These are phyloP conservation scores for Ammopiptanthus mongolicus DNA, from an alignment of 306 rosid species.

Conservation along the genomic window DNA sequence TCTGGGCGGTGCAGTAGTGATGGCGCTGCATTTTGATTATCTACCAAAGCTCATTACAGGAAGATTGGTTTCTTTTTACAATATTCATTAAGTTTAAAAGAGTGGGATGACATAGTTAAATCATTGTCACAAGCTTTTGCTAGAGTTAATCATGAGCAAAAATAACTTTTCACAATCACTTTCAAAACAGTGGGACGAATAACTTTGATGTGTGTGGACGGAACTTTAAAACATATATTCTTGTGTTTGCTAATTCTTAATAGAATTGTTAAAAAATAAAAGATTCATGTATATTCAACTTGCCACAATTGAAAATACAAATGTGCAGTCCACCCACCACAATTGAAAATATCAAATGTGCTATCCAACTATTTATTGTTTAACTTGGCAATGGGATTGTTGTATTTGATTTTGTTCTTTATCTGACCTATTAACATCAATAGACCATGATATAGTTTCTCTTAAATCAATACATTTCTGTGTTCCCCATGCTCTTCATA, in stretches of 20 bases:
- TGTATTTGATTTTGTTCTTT: constrained; percentile 6
- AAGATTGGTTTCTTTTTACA: too few species aligned
- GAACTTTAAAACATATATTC: constrained; percentile 91
- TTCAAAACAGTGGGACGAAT: constrained; percentile 87
- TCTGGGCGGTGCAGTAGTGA: too few species aligned
- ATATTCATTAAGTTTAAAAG: too few species aligned
- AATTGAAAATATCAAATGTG: too few species aligned
- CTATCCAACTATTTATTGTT: neutral
- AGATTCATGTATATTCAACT: constrained; percentile 18
- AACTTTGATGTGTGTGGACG: constrained; percentile 98
- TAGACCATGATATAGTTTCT: neutral
- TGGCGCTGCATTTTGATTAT: too few species aligned
- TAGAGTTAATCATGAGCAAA: constrained; percentile 96
- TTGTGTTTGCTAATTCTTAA: neutral
- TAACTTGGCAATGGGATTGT: neutral
- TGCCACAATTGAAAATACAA: too few species aligned
- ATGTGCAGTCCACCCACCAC: too few species aligned
- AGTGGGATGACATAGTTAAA: constrained; percentile 10
- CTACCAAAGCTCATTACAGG: too few species aligned
- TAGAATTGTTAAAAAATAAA: too few species aligned
- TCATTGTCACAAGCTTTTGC: constrained; percentile 73
- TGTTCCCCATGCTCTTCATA: constrained; percentile 2
- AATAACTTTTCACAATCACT: constrained; percentile 92
- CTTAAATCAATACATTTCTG: neutral
- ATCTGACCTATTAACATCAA: neutral